Conservation (phyloP, 2,329 filamentous ascomycete genomes). For the Pestalotiopsis sp. region DNA sequence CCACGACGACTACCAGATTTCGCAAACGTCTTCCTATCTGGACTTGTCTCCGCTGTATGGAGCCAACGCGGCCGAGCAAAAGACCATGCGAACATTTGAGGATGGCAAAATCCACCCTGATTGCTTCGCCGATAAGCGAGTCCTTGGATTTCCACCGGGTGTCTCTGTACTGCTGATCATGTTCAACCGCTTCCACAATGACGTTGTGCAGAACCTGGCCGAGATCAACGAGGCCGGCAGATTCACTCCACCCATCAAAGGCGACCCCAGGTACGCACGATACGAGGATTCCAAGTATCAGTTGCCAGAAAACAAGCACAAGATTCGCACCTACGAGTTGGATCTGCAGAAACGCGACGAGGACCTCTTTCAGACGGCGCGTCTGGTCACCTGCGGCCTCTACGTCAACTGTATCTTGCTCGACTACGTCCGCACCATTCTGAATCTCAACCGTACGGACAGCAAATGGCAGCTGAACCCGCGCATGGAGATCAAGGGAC, state of each 20-base stretch:
- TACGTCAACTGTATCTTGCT: conserved; percentile 53
- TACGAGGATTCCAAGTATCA: conserved; percentile 30
- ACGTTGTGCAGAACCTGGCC: conserved; percentile 77
- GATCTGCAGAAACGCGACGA: conserved; percentile 34
- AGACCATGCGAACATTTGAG: conserved; percentile 69
- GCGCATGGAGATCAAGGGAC: conserved; percentile 34
- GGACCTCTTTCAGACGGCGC: conserved; percentile 41
- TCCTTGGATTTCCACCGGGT: conserved; percentile 72
- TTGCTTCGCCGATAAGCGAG: conserved; percentile 69
- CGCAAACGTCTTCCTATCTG: conserved; percentile 72
- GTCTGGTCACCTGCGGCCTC: conserved; percentile 54
- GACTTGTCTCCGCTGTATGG: conserved; percentile 75
- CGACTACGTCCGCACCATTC: conserved; percentile 41
- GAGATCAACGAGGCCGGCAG: conserved; percentile 83
- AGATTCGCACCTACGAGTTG: conserved; percentile 14
- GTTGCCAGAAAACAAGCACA: conserved; percentile 25
- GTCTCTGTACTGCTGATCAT: conserved; percentile 74
- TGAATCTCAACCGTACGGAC: conserved; percentile 50
- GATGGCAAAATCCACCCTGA: conserved; percentile 75
- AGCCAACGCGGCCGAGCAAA: conserved; percentile 66
- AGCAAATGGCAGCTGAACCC: conserved; percentile 34
- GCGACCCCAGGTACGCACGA: conserved; percentile 36
- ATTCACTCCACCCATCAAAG: conserved; percentile 67
- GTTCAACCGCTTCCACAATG: conserved; percentile 87
- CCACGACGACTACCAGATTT: conserved; percentile 27